Evolutionary conservation across 306 rosid genomes (phyloP).

Genomic region (Styphnolobium japonicum): DNA sequence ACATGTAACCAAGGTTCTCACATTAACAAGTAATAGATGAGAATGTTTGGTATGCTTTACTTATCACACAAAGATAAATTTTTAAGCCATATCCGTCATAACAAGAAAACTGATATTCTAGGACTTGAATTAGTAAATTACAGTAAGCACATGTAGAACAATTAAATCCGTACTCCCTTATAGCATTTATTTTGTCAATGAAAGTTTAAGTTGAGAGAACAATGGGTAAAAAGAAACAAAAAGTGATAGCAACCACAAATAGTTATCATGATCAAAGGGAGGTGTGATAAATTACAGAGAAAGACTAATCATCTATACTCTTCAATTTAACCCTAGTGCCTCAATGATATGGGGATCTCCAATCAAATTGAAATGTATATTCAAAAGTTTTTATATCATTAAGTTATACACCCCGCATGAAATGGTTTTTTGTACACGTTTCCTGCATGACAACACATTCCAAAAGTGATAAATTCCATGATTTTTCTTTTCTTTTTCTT

Average conservation of each 20-base stretch:
- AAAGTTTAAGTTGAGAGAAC: neutral
- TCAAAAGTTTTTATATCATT: neutral
- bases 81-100: neutral
- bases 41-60: neutral
- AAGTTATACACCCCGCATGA: neutral
- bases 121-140: neutral
- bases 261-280: neutral
- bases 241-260: neutral
- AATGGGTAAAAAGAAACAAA: neutral
- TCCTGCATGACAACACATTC: neutral
- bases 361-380: neutral
- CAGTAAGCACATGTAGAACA: neutral
- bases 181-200: neutral
- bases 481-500: neutral
- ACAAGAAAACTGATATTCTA: neutral
- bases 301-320: neutral
- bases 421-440: neutral
- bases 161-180: neutral
- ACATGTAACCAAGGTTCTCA: neutral
- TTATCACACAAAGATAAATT: neutral
- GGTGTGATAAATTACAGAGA: neutral
- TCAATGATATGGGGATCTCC: neutral
- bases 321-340: slow-evolving; percentile 2
- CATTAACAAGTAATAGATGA: neutral
- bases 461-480: neutral